Percentiles rank a stretch among this genome's conserved stretches.
Conservation (phyloP, 805 yeast species). For the Candida insectorum region DNA sequence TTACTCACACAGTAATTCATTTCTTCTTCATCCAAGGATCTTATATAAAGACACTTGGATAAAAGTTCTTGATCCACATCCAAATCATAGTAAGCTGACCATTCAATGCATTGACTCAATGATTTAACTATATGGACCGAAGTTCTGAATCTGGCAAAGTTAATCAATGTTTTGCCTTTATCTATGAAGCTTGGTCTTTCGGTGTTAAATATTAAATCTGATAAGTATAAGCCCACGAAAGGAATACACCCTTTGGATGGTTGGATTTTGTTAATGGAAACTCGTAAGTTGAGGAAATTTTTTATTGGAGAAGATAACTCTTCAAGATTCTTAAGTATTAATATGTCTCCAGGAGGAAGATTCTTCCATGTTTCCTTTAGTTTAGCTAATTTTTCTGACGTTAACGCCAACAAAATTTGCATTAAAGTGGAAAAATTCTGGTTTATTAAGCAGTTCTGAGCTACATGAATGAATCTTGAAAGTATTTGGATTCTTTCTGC, state of each 20-base stretch:
- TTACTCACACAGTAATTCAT: slow-evolving; percentile 36
- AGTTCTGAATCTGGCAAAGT: slow-evolving; percentile 73
- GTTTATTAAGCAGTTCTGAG: slow-evolving; percentile 62
- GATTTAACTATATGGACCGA: slow-evolving; percentile 75
- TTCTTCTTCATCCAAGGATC: slow-evolving; percentile 70
- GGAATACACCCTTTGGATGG: slow-evolving; percentile 82
- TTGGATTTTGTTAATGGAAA: slow-evolving; percentile 55
- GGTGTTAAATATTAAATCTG: slow-evolving; percentile 76
- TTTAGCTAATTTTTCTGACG: slow-evolving; percentile 57
- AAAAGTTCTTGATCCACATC: slow-evolving; percentile 58
- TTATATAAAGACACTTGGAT: slow-evolving; percentile 80
- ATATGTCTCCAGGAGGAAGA: slow-evolving; percentile 68
- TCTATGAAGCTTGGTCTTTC: slow-evolving; percentile 51
- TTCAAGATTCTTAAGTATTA: slow-evolving; percentile 65
- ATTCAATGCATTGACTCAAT: slow-evolving; percentile 76
- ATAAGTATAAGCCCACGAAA: slow-evolving; percentile 79
- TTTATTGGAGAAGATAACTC: slow-evolving; percentile 68
- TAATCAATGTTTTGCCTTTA: slow-evolving; percentile 47
- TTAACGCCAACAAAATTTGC: slow-evolving; percentile 82
- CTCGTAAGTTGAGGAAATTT: slow-evolving; percentile 68
- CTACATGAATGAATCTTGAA: slow-evolving; percentile 85
- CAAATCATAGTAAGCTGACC: slow-evolving; percentile 69
- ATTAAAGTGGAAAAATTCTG: slow-evolving; percentile 86
- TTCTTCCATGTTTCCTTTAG: slow-evolving; percentile 71
- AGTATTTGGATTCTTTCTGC: slow-evolving; percentile 64